phyloP scores from a whole-genome alignment of 2,329 filamentous ascomycete species.

The Fusarium mexicanum region DNA sequence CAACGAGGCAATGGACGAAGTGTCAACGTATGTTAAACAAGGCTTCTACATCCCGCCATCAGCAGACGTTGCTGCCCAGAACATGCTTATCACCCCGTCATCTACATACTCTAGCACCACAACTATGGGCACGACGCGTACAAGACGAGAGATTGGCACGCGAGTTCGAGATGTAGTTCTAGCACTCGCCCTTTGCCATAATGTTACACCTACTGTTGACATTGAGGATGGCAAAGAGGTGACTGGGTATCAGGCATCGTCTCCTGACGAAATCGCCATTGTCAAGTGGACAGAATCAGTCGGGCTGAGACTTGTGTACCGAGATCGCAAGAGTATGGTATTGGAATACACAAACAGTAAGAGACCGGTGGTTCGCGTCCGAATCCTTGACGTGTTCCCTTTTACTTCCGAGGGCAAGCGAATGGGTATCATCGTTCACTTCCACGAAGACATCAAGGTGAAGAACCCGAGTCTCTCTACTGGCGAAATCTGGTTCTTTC shows the following conservation, averaged over 20 bases:
- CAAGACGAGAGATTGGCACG: slow-evolving; percentile 90
- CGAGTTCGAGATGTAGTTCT: slow-evolving; percentile 93
- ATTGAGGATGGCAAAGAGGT: slow-evolving; percentile 80
- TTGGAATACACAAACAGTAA: slow-evolving; percentile 81
- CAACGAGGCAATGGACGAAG: slow-evolving; percentile 99
- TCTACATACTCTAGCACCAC: slow-evolving; percentile 71
- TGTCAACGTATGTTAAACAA: slow-evolving; percentile 84
- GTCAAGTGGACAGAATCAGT: slow-evolving; percentile 95
- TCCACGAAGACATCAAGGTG: slow-evolving; percentile 67
- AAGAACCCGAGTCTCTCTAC: slow-evolving; percentile 61
- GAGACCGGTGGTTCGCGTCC: slow-evolving; percentile 80
- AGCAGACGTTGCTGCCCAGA: slow-evolving; percentile 55
- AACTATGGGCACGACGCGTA: slow-evolving; percentile 76
- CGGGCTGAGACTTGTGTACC: slow-evolving; percentile 82
- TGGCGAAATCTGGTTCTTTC: slow-evolving; percentile 96
- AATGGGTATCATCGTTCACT: slow-evolving; percentile 96
- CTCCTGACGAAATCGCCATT: slow-evolving; percentile 97
- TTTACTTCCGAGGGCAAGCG: slow-evolving; percentile 98
- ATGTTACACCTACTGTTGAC: slow-evolving; percentile 86
- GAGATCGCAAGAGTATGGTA: slow-evolving; percentile 86
- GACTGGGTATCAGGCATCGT: slow-evolving; percentile 94
- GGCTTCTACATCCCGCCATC: slow-evolving; percentile 72
- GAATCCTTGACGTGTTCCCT: slow-evolving; percentile 93
- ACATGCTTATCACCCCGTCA: slow-evolving; percentile 77
- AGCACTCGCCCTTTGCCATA: slow-evolving; percentile 93